Base-by-base conservation (phyloP, 2,329 filamentous ascomycete species). In the Colletotrichum siamense region DNA sequence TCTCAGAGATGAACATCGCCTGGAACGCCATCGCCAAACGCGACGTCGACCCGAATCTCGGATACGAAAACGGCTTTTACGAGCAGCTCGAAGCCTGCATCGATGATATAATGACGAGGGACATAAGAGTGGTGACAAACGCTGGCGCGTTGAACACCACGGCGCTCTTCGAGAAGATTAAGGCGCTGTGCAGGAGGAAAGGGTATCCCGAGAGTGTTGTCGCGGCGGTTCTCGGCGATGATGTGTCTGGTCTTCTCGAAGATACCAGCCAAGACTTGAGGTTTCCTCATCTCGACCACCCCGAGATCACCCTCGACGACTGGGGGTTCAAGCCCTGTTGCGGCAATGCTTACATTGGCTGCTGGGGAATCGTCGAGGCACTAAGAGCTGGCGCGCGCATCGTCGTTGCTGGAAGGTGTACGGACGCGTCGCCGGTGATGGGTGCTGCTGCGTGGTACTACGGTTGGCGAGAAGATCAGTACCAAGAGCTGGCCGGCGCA, bases 371-470 rank as follows among this genome's bases (percentile, higher is more conserved):
- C 72, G 82, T 83, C 24, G 82, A 80, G 26, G 87, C 82, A 2
- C 80, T 88, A 5, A 79, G 81, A n/a, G 75, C 78, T 7, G 86
- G 86, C 1, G 85, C 86, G 4, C 83, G 87, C 72, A 87, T 88
- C 34, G 80, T 88, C 55, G 83, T 88, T 18, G 86, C 85, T 66
- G 86, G 86, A 4, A 83, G 87, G 44, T 85, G 86, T 3, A 85
- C 86, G 0, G 87, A 88, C 78, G 87, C 87, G 0, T 85, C 83
- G 9, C 87, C 87, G 0, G 88, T 90, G 3, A 90, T 91, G 32
- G 89, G 86, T 0, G 88, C 88, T 0, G 88, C 89, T 0, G 88
- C 87, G 83, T 90, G 84, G 79, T 91, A 89, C 88, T 84, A 90
- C 77, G 81, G 82, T 2, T 91, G 89, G 89, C 70, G 73, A 0